Evolutionary conservation across 352 stramenopile genomes (phyloP), one percentile per base, ranked within the genome.

Genomic region (Elongisporangium undulatum): DNA sequence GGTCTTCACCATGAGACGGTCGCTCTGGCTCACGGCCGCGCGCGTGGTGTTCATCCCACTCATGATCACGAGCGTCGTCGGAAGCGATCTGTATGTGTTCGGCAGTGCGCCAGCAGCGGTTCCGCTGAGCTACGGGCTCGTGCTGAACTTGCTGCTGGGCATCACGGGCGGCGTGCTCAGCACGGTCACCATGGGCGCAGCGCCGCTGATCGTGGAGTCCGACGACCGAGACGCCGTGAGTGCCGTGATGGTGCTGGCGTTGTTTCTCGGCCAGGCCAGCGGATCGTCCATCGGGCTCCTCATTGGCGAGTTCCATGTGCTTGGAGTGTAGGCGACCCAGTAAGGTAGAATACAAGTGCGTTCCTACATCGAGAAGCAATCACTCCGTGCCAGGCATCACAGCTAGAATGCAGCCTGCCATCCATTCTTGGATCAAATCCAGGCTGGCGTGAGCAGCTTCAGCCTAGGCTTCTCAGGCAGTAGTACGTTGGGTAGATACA

Each of bases 121-220:
- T 8, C 26, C 26, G 6, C 26, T 38, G 26, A 38, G 26, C 9
- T 81, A 78, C 64, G 72, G 80, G 54, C 68, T 76, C 45, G 23
- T 71, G 12, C 61, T 89, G 53, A 87, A 82, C 66, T 69, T 82
- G 3, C 3, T 68, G 38, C 74, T 90, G 29, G 72, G 77, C 15
- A 34, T 90, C 9, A 65, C 72, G 24, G 83, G 78, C 19, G 77
- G 78, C 10, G 56, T 90, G 38, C 56, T 89, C 23, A 80, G 63
- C 10, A 90, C 78, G 8, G 72, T 90, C 24, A 90, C 81, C 1
- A 87, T 87, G 71, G 75, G 79, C 19, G 61, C 74, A 10, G 79
- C 67, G 2, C 77, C 78, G 7, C 73, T 71, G 19, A 49, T 89
- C 3, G 58, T 89, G 2, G 68, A 79, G 10, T 72, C 72, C 8